phyloP scores from a whole-genome alignment of 768 basidiomycete species.

The Crepidotus variabilis region DNA sequence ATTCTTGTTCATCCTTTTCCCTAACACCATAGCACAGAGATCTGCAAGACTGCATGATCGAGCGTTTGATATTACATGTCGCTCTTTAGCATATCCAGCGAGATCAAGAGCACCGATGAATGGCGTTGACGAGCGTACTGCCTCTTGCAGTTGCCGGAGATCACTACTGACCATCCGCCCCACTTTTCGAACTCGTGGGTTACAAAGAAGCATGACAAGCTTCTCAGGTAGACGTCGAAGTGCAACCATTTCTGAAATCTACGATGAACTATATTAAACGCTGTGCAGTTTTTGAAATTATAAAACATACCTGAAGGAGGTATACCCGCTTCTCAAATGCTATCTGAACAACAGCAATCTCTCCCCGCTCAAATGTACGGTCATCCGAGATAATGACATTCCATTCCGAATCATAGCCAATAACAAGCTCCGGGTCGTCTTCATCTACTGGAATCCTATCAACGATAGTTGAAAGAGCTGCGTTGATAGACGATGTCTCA shows the following conservation, averaged over 20 bases:
- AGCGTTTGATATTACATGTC: conserved; percentile 8
- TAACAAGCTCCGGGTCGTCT: conserved; percentile 6
- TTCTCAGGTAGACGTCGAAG: conserved; percentile 8
- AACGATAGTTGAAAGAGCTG: conserved; percentile 16
- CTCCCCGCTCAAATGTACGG: conserved; percentile 12
- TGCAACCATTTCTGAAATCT: conserved; percentile 10
- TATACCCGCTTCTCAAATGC: conserved; percentile 14
- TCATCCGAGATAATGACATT: conserved; percentile 18
- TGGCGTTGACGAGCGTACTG: conserved; percentile 3
- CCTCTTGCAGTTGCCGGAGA: conserved; percentile 15
- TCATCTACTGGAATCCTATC: conserved; percentile 14
- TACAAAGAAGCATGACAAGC: conserved; percentile 10
- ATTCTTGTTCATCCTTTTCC: conserved; percentile 13
- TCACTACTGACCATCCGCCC: conserved; percentile 22
- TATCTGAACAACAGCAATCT: conserved; percentile 17
- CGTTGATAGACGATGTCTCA: conserved; percentile 10
- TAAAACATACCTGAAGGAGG: conserved; percentile 18
- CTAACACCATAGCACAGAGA: conserved; percentile 22
- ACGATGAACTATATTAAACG: too few species aligned
- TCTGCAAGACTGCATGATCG: conserved; percentile 24
- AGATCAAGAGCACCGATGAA: conserved; percentile 27
- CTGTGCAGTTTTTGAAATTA: too few species aligned
- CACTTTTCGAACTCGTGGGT: conserved; percentile 18
- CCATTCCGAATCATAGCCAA: conserved; percentile 22
- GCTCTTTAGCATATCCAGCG: conserved; percentile 23